phyloP scores from a whole-genome alignment of 805 yeast genomes.

The Metschnikowia aberdeeniae region DNA sequence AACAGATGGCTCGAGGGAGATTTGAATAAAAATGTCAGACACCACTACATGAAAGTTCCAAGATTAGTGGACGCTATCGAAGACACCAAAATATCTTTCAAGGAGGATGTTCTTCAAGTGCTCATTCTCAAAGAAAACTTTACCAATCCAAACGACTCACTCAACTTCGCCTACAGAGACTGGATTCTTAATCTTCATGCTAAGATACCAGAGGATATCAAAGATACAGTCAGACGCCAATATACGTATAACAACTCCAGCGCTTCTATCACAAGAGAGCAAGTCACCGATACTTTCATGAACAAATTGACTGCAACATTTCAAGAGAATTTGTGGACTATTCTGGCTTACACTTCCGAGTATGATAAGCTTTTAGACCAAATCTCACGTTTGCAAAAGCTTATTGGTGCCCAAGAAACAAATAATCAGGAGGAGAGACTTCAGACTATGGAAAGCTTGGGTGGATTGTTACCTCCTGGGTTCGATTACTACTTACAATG shows the following conservation, averaged over 20 bases:
- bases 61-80: slow-evolving; percentile 53
- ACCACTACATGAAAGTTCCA: slow-evolving; percentile 53
- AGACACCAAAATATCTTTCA: slow-evolving; percentile 58
- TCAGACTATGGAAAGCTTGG: slow-evolving; percentile 5
- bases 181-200: slow-evolving; percentile 60
- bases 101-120: slow-evolving; percentile 61
- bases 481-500: slow-evolving; percentile 27
- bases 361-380: slow-evolving; percentile 48
- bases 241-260: slow-evolving; percentile 20
- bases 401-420: slow-evolving; percentile 17
- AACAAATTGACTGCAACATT: slow-evolving; percentile 49
- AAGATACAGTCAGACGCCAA: slow-evolving; percentile 30
- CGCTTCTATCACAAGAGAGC: slow-evolving; percentile 23
- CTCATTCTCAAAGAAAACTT: slow-evolving; percentile 46
- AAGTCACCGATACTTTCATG: slow-evolving; percentile 42
- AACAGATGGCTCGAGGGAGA: slow-evolving; percentile 36
- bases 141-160: slow-evolving; percentile 22
- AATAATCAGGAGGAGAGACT: slow-evolving; percentile 15
- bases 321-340: slow-evolving; percentile 48
- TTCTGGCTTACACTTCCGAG: slow-evolving; percentile 52
- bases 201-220: slow-evolving; percentile 39
- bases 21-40: slow-evolving; percentile 26
- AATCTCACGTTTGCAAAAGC: slow-evolving; percentile 23
- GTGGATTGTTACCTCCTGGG: slow-evolving; percentile 5
- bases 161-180: slow-evolving; percentile 45